Evolutionary conservation across 495 filamentous ascomycete genomes (phyloP), one percentile per base, ranked within the genome.

Genomic region (Thermothielavioides terrestris): DNA sequence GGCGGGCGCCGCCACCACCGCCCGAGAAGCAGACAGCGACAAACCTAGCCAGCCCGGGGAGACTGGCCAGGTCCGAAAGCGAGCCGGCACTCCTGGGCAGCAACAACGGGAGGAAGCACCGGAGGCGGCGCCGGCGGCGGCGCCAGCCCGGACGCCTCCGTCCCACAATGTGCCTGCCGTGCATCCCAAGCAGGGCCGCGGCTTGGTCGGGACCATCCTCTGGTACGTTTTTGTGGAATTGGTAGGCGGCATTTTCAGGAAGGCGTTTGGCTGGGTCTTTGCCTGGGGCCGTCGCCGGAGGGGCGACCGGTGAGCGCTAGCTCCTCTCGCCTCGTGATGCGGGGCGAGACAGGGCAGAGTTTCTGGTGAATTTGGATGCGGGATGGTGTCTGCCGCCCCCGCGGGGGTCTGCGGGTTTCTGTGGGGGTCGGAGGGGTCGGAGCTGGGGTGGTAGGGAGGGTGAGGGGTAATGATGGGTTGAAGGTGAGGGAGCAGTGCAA

Each of bases 141-240:
- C 39, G 37, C 15, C 30, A n/a, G n/a, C n/a, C n/a, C n/a, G n/a
- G 14, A 55, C 56, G 21, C 50, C 43, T 5, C 38, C 28, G 9
- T 55, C 55, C 18, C 32, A 42, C 11, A 45, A 47, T 53, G 17
- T 37, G 39, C 11, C 44, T 23, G 14, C 30, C 7, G 44, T 56
- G 17, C 45, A 54, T 3, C 43, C 44, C 3, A 50, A 43, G 27
- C 2, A 26, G 9, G 48, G 48, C 18, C 41, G 49, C 15, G 42
- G 52, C 12, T 68, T 63, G 65, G 42, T 66, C 31, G 42, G 27
- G 30, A 55, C 61, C 11, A 59, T 67, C 28, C 54, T 65, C 40
- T 35, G 53, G 18, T 15, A 65, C 9, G 20, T 68, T 5, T 63
- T 68, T 51, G 60, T 68, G 20, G 60, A 67, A 30, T 56, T 52